Evolutionary conservation across 495 filamentous ascomycete genomes (phyloP).

Genomic region (Penicillium maclennaniae): DNA sequence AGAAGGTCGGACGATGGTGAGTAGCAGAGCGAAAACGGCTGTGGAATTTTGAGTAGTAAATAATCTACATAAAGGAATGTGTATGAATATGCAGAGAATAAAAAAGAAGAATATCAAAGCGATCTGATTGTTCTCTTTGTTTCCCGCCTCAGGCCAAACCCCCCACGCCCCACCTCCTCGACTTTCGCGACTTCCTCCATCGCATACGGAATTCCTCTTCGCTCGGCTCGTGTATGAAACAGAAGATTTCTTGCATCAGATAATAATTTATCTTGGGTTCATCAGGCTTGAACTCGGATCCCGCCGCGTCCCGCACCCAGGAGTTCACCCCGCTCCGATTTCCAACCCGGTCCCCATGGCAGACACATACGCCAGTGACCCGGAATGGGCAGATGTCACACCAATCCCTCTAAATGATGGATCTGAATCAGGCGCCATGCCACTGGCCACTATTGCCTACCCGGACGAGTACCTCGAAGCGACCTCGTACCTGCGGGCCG

Average conservation of each 20-base stretch:
- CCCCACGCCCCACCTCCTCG: constrained; percentile 2
- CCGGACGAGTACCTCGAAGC: constrained; percentile 80
- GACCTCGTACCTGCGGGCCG: constrained; percentile 83
- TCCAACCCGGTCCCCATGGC: constrained; percentile 18
- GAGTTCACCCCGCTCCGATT: background rate
- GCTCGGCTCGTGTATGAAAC: background rate
- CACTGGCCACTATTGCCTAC: constrained; percentile 87
- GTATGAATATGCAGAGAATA: background rate
- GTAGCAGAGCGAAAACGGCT: constrained; percentile 25
- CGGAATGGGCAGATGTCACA: constrained; percentile 76
- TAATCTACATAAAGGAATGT: background rate
- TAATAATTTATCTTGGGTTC: background rate
- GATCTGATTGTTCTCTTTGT: constrained; percentile 12
- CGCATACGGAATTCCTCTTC: background rate
- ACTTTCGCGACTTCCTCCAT: background rate
- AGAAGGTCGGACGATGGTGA: constrained; percentile 34
- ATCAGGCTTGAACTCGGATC: background rate
- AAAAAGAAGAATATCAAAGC: constrained; percentile 7
- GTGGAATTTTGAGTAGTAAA: constrained; percentile 11
- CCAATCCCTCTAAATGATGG: constrained; percentile 86
- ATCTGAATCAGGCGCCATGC: constrained; percentile 47
- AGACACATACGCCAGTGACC: constrained; percentile 59
- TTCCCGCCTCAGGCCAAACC: constrained; percentile 8
- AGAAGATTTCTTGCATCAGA: background rate
- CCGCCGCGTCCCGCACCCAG: background rate